Percentiles rank a stretch among this genome's conserved stretches.
Evolutionary conservation across 1,284 basidiomycete species (phyloP).

Genomic region (Prillingera fragicola): DNA sequence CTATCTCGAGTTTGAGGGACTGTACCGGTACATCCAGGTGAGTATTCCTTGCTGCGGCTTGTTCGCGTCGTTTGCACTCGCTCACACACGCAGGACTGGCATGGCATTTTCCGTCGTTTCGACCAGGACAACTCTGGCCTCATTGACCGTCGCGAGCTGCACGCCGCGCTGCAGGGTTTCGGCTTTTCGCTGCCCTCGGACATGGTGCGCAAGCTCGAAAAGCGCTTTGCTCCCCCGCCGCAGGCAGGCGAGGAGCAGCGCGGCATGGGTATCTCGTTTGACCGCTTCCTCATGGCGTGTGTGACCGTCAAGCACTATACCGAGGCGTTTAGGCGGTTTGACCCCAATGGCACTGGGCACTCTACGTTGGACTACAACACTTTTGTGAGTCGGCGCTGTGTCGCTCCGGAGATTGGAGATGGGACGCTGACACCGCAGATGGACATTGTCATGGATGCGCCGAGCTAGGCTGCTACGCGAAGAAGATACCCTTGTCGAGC

Average conservation of each 20-base stretch:
- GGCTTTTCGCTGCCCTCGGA: conserved; percentile 45
- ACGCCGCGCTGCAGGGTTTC: conserved; percentile 46
- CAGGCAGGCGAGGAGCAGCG: conserved; percentile 20
- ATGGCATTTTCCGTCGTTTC: conserved; percentile 48
- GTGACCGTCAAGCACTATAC: conserved; percentile 50
- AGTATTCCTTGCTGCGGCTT: conserved; percentile 1
- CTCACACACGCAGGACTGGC: conserved; percentile 42
- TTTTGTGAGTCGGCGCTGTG: conserved; percentile 32
- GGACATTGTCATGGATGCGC: conserved; percentile 42
- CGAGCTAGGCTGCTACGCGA: conserved; percentile 21
- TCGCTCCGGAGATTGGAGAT: not conserved
- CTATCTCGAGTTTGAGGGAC: conserved; percentile 48
- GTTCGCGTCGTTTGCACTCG: not conserved
- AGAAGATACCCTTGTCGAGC: too few species aligned
- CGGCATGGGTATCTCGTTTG: conserved; percentile 42
- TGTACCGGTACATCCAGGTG: conserved; percentile 48
- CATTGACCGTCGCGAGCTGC: conserved; percentile 47
- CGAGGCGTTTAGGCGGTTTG: conserved; percentile 45
- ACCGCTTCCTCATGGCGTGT: conserved; percentile 49
- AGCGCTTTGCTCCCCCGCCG: conserved; percentile 44
- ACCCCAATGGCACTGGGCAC: conserved; percentile 34
- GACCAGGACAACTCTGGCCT: conserved; percentile 46
- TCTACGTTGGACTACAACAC: conserved; percentile 45
- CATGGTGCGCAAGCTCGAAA: conserved; percentile 45
- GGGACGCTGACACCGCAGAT: conserved; percentile 25